These are phyloP conservation scores for Kalanchoe fedtschenkoi DNA, from an alignment of 164 flowering plant genomes.

Conservation along the genomic window DNA sequence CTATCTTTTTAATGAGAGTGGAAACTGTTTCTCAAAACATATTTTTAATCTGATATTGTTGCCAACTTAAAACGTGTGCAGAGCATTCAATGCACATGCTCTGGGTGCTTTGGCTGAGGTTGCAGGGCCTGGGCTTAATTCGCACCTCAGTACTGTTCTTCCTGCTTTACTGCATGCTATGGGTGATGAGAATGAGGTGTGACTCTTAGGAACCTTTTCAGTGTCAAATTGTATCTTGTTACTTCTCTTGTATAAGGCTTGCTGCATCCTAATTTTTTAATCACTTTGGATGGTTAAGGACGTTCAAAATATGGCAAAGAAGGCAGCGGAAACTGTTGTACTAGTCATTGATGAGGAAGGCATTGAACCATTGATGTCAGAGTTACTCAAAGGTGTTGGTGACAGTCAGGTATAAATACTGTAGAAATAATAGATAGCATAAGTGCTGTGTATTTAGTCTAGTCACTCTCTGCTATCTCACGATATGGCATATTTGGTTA, in stretches of 20 bases:
- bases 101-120: constrained; percentile 96
- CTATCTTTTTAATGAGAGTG: not conserved
- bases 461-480: not conserved
- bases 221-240: not conserved
- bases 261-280: not conserved
- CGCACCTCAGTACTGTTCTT: constrained; percentile 72
- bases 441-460: not conserved
- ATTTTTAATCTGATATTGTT: not conserved
- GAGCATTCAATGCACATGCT: constrained; percentile 97
- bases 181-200: constrained; percentile 68
- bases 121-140: constrained; percentile 84
- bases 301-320: constrained; percentile 65
- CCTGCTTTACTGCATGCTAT: constrained; percentile 85
- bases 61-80: constrained; percentile 17
- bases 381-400: constrained; percentile 73
- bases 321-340: constrained; percentile 94
- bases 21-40: not conserved
- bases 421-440: no score
- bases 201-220: not conserved
- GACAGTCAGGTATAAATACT: constrained; percentile 58
- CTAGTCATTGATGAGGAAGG: constrained; percentile 96
- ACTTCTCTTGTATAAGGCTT: not conserved
- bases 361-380: constrained; percentile 59
- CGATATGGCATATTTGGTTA: not conserved
- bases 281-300: constrained; percentile 33